Base-by-base conservation (phyloP, 805 yeast genomes). In the Teunomyces barrocoloradensis region DNA sequence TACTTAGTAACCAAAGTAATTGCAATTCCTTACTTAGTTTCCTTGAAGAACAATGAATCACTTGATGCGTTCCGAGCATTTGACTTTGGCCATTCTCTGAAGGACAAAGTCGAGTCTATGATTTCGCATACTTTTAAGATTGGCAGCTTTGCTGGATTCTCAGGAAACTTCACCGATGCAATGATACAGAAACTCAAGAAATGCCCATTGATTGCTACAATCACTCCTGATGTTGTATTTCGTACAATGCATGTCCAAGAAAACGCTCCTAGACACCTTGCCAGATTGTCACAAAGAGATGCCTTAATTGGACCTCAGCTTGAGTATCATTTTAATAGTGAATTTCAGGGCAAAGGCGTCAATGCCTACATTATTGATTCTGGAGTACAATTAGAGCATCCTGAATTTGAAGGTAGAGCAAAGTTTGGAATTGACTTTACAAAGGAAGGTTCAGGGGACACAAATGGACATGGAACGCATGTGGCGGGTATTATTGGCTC, bases 401-500 rank as follows among this genome's bases (percentile, higher is more conserved):
- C 78, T n/a, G 86, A 84, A 36, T 75, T 87, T 58, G 84, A 77
- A 55, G 84, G 81, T 0, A 67, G 92, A 45, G 88, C 84, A 6
- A 55, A 53, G 5, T 60, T 65, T 48, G 91, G 91, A 0, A 75
- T 71, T 6, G 87, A 85, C 57, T 79, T 83, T 48, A 83, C 89
- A 0, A 71, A 69, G 1, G 85, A 80, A 53, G 80, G 81, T 0
- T 59, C 72, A 1, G 89, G 87, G 5, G 97, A 91, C 61, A 68
- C 68, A 7, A 84, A 84, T 55, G 97, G 97, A 0, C 97, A 90
- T 63, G 97, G 96, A 0, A 89, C 97, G 1, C 97, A 90, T 65
- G 95, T 91, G 42, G 96, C 97, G 0, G 97, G 97, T 3, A 70
- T 89, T 10, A 78, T 89, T 46, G 96, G 92, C 0, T 87, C 96